Base-by-base conservation (phyloP, 1,284 basidiomycete genomes). In the Cutaneotrichosporon spelunceum region DNA sequence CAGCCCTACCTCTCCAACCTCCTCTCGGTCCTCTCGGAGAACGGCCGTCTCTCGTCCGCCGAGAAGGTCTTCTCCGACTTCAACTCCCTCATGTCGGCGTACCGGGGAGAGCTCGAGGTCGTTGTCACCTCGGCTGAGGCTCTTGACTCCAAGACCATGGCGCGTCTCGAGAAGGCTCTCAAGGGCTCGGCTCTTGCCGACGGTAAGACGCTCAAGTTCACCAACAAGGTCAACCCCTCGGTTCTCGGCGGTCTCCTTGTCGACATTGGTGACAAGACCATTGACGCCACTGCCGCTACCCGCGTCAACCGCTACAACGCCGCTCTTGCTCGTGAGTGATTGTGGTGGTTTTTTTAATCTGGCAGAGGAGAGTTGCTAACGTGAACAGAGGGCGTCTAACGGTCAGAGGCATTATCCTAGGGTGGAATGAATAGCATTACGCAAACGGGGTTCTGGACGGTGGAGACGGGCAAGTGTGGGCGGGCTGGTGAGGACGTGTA, bases 241-340 rank as follows among this genome's bases (percentile, higher is more conserved):
- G 83, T 95, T 63, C 81, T 96, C 62, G 93, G 93, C 64, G 95
- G 95, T 60, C 82, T 98, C 65, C 84, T 96, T 62, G 89, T 99
- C 60, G 95, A 99, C 82, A 94, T 99, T 78, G 96, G 93, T 69
- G 95, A 98, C 84, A 94, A 94, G 84, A 93, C 91, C 60, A 90
- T 78, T 67, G 96, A 99, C 82, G 85, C 98, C 67, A 93, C 90
- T 71, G 94, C 96, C 59, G 87, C 88, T 57, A 91, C 89, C 64
- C 89, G 91, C 64, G 92, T 99, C 74, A 95, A 88, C 80, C 93
- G 93, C 82, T 86, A 97, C 78, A 98, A 97, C 85, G 85, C 85
- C 69, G 84, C 91, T 73, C 84, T 98, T 58, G 84, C 88, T 75
- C 86, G 91, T 90, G 57, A 69, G 80, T 77, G 16, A 11, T 6